A percentile compares a stretch with the other conserved stretches of the same genome.
These are phyloP conservation scores for Coemansia furcata DNA, from an alignment of 192 early-diverging fungal species.

Conservation along the genomic window DNA sequence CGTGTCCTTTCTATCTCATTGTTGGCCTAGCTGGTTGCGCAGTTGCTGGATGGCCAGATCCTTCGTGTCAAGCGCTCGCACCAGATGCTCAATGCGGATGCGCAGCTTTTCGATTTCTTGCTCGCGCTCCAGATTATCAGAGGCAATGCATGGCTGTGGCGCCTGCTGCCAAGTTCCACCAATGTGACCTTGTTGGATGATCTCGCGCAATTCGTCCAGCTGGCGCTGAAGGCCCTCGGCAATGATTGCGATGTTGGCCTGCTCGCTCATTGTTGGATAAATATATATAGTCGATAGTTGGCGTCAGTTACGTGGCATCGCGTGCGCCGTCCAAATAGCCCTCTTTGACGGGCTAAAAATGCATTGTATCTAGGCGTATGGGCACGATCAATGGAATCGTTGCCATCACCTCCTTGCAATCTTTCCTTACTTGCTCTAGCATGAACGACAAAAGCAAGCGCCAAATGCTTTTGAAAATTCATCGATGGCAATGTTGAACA, in stretches of 20 bases:
- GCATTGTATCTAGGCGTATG: background rate
- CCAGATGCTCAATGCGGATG: conserved; percentile 31
- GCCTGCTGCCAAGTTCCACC: background rate
- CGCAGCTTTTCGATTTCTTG: conserved; percentile 26
- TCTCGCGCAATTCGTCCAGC: conserved; percentile 35
- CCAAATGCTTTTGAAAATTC: background rate
- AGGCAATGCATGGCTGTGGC: background rate
- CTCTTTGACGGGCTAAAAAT: no score
- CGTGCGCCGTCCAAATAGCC: no score
- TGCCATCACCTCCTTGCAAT: background rate
- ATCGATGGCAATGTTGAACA: background rate
- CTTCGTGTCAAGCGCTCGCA: conserved; percentile 39
- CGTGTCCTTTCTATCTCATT: background rate
- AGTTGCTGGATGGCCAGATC: conserved; percentile 20
- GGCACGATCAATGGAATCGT: background rate
- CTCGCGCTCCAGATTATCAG: conserved; percentile 1
- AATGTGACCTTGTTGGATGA: conserved; percentile 5
- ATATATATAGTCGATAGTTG: background rate
- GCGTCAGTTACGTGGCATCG: no score
- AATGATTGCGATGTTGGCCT: conserved; percentile 1
- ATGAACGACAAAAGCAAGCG: no score
- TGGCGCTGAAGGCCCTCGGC: conserved; percentile 36
- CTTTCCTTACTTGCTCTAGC: background rate
- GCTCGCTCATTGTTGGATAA: background rate
- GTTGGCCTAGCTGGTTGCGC: background rate